Evolutionary conservation across 1,284 basidiomycete genomes (phyloP).

Genomic region (Ganoderma meredithae): DNA sequence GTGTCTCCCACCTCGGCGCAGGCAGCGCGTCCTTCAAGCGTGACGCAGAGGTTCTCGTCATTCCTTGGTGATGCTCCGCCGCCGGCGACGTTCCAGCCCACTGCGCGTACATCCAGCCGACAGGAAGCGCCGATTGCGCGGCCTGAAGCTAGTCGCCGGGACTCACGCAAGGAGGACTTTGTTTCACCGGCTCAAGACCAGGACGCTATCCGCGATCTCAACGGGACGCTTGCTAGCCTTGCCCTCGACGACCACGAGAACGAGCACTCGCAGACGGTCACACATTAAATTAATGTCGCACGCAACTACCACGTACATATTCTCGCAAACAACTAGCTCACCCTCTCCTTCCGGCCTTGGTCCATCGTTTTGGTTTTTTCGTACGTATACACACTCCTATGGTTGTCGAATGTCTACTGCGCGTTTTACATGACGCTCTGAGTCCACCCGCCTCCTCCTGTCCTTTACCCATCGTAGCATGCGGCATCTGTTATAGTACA

Average conservation of each 20-base stretch:
- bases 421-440: slow-evolving; percentile 39
- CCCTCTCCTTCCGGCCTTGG: slow-evolving; percentile 23
- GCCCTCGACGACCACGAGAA: slow-evolving; percentile 56
- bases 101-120: slow-evolving; percentile 49
- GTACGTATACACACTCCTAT: slow-evolving; percentile 33
- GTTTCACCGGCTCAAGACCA: slow-evolving; percentile 47
- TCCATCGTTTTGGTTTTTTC: slow-evolving; percentile 30
- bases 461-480: slow-evolving; percentile 37
- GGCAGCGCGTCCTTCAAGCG: slow-evolving; percentile 48
- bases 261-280: slow-evolving; percentile 32
- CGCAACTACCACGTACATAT: slow-evolving; percentile 23
- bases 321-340: slow-evolving; percentile 20
- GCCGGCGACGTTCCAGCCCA: slow-evolving; percentile 41
- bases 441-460: slow-evolving; percentile 31
- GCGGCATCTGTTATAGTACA: slow-evolving; percentile 38
- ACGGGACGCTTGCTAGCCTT: slow-evolving; percentile 78
- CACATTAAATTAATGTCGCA: slow-evolving; percentile 31
- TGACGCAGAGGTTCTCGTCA: slow-evolving; percentile 51
- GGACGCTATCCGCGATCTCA: slow-evolving; percentile 70
- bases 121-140: slow-evolving; percentile 55
- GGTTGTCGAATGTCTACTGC: slow-evolving; percentile 35
- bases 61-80: slow-evolving; percentile 47
- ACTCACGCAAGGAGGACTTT: slow-evolving; percentile 48
- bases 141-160: slow-evolving; percentile 37
- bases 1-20: slow-evolving; percentile 51